phyloP scores from a whole-genome alignment of 1,139 yeast species.

The Geotrichum restrictum region DNA sequence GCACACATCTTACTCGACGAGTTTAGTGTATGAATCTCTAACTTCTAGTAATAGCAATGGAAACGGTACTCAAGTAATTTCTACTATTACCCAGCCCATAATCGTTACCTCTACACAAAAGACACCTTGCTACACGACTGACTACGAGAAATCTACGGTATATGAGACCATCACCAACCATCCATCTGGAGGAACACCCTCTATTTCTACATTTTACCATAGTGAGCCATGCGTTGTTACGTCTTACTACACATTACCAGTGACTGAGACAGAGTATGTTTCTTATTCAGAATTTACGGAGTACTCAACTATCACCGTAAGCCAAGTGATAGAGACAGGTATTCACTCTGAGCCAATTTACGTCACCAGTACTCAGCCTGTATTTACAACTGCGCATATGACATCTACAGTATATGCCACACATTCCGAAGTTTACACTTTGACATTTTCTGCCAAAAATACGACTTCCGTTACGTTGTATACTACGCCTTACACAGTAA shows the following conservation, averaged over 20 bases:
- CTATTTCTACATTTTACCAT: not conserved
- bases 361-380: not conserved
- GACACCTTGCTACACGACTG: slow-evolving; percentile 3
- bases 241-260: not conserved
- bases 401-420: not conserved
- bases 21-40: not conserved
- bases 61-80: not conserved
- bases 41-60: not conserved
- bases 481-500: not conserved
- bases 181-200: no score
- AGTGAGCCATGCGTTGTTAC: not conserved
- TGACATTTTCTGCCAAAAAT: not conserved
- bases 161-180: not conserved
- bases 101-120: not conserved
- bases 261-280: not conserved
- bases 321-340: not conserved
- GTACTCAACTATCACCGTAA: not conserved
- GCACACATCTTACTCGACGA: slow-evolving; percentile 1
- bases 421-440: not conserved
- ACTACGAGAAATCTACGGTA: not conserved
- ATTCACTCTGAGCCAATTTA: not conserved
- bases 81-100: not conserved
- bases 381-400: not conserved
- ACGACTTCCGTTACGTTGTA: not conserved
- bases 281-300: not conserved